Percentiles rank a stretch among this genome's conserved stretches.
Evolutionary conservation across 306 rosid genomes (phyloP).

Genomic region (Spatholobus suberectus): DNA sequence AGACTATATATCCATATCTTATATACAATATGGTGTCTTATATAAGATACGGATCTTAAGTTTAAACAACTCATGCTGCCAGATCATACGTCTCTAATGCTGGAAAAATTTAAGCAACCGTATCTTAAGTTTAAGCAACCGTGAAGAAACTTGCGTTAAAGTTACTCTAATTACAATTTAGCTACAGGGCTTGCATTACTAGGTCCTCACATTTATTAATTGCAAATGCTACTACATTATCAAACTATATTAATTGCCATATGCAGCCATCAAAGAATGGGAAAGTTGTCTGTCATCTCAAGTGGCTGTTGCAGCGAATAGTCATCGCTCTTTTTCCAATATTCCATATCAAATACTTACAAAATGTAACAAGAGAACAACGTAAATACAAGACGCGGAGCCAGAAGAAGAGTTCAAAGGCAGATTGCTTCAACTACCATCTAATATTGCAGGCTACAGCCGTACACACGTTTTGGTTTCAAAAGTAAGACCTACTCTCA

Average conservation of each 20-base stretch:
- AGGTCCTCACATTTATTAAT: background rate
- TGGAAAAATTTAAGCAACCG: too few relatives aligned
- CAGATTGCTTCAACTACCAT: constrained; percentile 25
- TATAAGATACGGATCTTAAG: too few relatives aligned
- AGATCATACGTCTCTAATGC: too few relatives aligned
- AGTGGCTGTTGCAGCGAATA: constrained; percentile 2
- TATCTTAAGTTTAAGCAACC: too few relatives aligned
- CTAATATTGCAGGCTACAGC: constrained; percentile 1
- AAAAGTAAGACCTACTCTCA: constrained; percentile 45
- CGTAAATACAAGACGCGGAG: too few relatives aligned
- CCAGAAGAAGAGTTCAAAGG: constrained; percentile 33
- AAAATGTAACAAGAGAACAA: too few relatives aligned
- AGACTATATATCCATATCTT: too few relatives aligned
- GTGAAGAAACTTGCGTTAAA: too few relatives aligned
- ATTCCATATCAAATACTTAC: background rate
- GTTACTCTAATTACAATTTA: too few relatives aligned
- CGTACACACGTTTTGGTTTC: constrained; percentile 42
- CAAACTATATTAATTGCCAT: background rate
- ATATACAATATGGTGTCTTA: too few relatives aligned
- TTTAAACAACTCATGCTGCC: too few relatives aligned
- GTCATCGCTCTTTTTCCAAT: background rate
- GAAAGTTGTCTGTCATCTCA: background rate
- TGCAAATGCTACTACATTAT: background rate
- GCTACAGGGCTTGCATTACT: background rate
- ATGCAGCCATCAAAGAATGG: background rate